phyloP scores from a whole-genome alignment of 371 early-diverging fungal species.

The Mortierella sp. region DNA sequence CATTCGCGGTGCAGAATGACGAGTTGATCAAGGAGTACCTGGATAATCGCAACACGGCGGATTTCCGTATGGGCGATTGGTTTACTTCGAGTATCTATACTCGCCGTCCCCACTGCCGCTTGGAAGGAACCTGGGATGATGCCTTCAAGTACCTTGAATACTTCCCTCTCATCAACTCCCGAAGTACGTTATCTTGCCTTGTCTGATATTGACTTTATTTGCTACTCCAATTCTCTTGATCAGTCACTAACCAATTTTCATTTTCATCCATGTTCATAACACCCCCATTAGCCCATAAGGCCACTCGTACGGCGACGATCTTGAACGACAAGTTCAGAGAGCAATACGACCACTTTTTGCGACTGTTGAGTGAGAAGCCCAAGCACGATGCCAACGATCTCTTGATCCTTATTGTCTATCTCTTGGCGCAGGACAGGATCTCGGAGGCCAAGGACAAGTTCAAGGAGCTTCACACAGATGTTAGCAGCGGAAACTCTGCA shows the following conservation, averaged over 20 bases:
- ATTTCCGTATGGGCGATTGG: constrained; percentile 38
- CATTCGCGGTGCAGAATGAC: constrained; percentile 11
- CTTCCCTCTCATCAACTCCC: constrained; percentile 66
- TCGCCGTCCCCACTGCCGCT: constrained; percentile 20
- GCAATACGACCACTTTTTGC: constrained; percentile 63
- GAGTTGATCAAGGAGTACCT: constrained; percentile 44
- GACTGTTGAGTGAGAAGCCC: constrained; percentile 59
- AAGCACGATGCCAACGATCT: constrained; percentile 55
- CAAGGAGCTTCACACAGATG: constrained; percentile 22
- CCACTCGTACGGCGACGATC: constrained; percentile 39
- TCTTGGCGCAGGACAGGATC: constrained; percentile 71
- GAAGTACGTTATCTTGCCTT: constrained; percentile 49
- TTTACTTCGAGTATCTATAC: constrained; percentile 63
- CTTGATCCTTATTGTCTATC: constrained; percentile 60
- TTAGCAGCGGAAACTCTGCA: background rate
- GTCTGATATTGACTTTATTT: background rate
- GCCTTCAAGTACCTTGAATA: constrained; percentile 61
- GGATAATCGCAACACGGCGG: constrained; percentile 19
- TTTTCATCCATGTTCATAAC: background rate
- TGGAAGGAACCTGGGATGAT: constrained; percentile 18
- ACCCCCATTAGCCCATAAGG: constrained; percentile 43
- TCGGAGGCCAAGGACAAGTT: constrained; percentile 61
- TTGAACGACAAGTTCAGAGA: constrained; percentile 62
- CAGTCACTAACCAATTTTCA: background rate
- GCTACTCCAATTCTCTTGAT: background rate